Conservation (phyloP, 2,329 filamentous ascomycete species). For the Scedosporium minutisporum region DNA sequence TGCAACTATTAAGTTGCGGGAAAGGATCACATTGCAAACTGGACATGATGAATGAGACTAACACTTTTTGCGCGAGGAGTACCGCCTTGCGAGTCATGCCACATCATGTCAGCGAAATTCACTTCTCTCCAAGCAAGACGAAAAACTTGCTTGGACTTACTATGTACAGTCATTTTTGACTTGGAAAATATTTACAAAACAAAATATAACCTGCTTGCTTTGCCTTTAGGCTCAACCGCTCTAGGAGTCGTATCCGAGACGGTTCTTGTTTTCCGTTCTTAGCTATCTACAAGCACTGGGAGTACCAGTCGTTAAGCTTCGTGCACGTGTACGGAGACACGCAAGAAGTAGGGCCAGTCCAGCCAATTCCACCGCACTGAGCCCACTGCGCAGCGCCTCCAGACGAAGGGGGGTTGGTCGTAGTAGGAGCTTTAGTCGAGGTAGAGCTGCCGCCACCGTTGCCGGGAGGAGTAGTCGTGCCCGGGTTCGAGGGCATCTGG, state of each 20-base stretch:
- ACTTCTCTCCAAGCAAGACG: not conserved
- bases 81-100: not conserved
- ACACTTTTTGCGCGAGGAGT: not conserved
- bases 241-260: too few relatives aligned
- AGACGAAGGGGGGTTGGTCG: not conserved
- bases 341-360: conserved; percentile 12
- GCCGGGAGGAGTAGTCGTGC: not conserved
- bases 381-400: conserved; percentile 11
- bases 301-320: conserved; percentile 13
- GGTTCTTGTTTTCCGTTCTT: not conserved
- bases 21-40: not conserved
- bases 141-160: not conserved
- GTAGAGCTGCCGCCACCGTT: not conserved
- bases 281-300: conserved; percentile 12
- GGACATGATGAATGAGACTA: too few relatives aligned
- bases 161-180: conserved; percentile 1
- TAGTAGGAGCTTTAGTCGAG: not conserved
- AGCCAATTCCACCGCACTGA: conserved; percentile 14
- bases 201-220: not conserved
- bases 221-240: not conserved
- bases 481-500: not conserved
- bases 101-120: not conserved
- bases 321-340: conserved; percentile 11
- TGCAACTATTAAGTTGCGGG: conserved; percentile 35
- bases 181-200: not conserved